Evolutionary conservation across 148 eudicot species (phyloP).

Genomic region (Rhododendron simsii): DNA sequence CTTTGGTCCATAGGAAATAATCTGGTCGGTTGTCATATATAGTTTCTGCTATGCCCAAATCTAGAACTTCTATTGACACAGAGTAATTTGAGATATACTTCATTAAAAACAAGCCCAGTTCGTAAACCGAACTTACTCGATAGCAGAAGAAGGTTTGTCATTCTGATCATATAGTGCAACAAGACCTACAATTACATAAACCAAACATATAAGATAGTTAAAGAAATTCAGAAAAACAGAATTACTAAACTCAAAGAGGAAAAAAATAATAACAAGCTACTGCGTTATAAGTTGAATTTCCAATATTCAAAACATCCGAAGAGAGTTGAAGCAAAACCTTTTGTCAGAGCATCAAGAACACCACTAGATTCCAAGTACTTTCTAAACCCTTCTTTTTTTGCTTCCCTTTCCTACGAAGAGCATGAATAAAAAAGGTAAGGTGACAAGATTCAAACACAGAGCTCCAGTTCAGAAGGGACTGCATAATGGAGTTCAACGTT

Average conservation of each 20-base stretch:
- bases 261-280: not conserved
- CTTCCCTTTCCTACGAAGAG: slow-evolving; percentile 75
- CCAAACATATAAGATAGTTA: not conserved
- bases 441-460: not conserved
- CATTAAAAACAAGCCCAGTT: not conserved
- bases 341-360: slow-evolving; percentile 81
- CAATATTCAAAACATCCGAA: not conserved
- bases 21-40: not conserved
- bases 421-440: not conserved
- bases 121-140: slow-evolving; percentile 57
- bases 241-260: not conserved
- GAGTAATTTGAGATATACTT: not conserved
- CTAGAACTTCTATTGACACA: not conserved
- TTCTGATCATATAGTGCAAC: slow-evolving; percentile 92
- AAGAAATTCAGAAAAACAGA: not conserved
- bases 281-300: not conserved
- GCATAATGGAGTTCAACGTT: not conserved
- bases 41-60: not conserved
- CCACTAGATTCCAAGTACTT: slow-evolving; percentile 90
- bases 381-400: slow-evolving; percentile 94
- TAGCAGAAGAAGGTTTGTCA: slow-evolving; percentile 74
- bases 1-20: not conserved
- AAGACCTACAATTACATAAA: slow-evolving; percentile 44
- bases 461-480: not conserved
- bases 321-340: slow-evolving; percentile 40